Evolutionary conservation across 306 rosid species (phyloP).

Genomic region (Notholithocarpus densiflorus): DNA sequence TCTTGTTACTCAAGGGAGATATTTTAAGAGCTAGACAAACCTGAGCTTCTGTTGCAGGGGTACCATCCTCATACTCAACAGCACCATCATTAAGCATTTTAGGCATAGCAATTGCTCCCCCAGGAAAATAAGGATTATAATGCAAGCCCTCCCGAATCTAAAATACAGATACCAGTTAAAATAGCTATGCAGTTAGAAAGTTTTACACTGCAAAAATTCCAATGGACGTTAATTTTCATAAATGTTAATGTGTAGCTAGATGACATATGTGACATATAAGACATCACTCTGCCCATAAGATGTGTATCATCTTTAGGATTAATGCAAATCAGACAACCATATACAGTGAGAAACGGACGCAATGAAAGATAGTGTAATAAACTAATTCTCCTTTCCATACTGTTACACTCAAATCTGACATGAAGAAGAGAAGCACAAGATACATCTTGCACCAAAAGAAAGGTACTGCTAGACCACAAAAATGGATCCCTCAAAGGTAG

Average conservation of each 20-base stretch:
- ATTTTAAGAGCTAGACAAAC: constrained; percentile 29
- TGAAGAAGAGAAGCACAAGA: too few relatives aligned
- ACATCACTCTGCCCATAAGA: neutral
- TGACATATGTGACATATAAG: neutral
- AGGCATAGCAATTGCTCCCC: constrained; percentile 99
- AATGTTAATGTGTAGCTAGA: neutral
- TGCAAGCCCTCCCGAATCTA: constrained; percentile 95
- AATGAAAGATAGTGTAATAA: too few relatives aligned
- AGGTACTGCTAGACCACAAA: too few relatives aligned
- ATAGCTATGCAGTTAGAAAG: neutral
- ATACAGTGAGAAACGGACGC: neutral
- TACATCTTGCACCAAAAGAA: too few relatives aligned
- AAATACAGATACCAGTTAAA: constrained; percentile 27
- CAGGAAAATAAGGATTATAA: constrained; percentile 96
- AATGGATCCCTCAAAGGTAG: neutral
- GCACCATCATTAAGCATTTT: constrained; percentile 99
- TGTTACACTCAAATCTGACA: too few relatives aligned
- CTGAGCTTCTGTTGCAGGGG: constrained; percentile 95
- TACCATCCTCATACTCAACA: constrained; percentile 90
- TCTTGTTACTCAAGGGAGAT: neutral
- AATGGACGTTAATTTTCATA: neutral
- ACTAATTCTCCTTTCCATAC: too few relatives aligned
- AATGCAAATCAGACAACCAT: neutral
- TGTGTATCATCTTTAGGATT: neutral
- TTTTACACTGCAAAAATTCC: neutral